A percentile compares a stretch with the other conserved stretches of the same genome.
phyloP scores from a whole-genome alignment of 1,284 basidiomycete genomes.

The Spongispora temasekensis region DNA sequence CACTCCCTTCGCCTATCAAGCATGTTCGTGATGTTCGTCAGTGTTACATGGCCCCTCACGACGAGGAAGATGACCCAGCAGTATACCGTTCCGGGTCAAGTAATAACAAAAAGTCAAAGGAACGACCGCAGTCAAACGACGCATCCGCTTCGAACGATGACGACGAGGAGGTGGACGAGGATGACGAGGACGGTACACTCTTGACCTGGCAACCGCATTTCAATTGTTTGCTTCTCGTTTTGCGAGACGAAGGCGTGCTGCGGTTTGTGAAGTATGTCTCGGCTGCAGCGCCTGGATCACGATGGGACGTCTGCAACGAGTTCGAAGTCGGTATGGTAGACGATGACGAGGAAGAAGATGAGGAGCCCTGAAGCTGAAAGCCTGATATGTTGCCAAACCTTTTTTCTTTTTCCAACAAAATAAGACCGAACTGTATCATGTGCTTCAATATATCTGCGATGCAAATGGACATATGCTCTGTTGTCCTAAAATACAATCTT shows the following conservation, averaged over 20 bases:
- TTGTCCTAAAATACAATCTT: conserved; percentile 74
- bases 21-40: conserved; percentile 28
- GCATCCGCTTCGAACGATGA: conserved; percentile 20
- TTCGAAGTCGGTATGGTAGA: conserved; percentile 81
- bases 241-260: conserved; percentile 94
- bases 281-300: conserved; percentile 79
- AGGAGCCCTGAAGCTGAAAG: conserved; percentile 23
- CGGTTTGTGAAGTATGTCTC: conserved; percentile 94
- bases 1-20: background rate
- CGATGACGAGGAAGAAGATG: conserved; percentile 31
- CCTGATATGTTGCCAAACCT: background rate
- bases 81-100: conserved; percentile 78
- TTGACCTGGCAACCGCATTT: conserved; percentile 90
- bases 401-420: no score
- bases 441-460: no score
- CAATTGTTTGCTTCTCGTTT: conserved; percentile 87
- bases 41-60: conserved; percentile 94
- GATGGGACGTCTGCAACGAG: conserved; percentile 91
- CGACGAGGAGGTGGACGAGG: conserved; percentile 31
- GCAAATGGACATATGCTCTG: background rate
- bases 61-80: conserved; percentile 92
- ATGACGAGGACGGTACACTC: conserved; percentile 72
- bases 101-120: conserved; percentile 32
- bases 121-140: conserved; percentile 9
- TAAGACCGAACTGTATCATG: no score